phyloP scores from a whole-genome alignment of 176 grass and related monocot genomes.

The Elymus sibiricus region DNA sequence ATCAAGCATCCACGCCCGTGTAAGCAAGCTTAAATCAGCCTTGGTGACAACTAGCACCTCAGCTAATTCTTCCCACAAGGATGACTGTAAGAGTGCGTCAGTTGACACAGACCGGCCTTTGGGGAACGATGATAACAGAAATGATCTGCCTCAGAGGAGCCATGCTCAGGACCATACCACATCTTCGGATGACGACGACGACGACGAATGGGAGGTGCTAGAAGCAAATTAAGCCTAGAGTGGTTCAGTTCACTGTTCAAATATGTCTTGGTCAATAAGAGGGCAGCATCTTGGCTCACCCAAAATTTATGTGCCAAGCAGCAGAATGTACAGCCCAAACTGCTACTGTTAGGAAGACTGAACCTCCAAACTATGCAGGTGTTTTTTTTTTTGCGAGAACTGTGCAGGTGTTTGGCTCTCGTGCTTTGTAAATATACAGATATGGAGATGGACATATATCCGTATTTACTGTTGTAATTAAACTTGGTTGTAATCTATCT shows the following conservation, averaged over 20 bases:
- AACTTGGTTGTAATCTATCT: neutral
- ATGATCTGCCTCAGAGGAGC: constrained; percentile 7
- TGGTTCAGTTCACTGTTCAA: neutral
- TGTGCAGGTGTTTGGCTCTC: neutral
- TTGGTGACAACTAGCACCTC: constrained; percentile 8
- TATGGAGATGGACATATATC: neutral
- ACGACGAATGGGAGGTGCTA: constrained; percentile 59
- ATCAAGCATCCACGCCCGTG: constrained; percentile 34
- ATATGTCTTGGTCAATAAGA: neutral
- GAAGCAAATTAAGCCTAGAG: neutral
- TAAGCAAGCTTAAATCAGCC: constrained; percentile 11
- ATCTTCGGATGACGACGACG: constrained; percentile 27
- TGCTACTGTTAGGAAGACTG: neutral
- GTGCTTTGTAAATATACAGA: neutral
- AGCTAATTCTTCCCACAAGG: constrained; percentile 14
- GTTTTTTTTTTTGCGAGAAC: too few species aligned
- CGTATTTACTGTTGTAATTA: neutral
- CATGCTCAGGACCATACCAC: neutral
- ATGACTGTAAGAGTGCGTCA: constrained; percentile 24
- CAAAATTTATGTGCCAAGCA: neutral
- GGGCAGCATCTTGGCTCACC: neutral
- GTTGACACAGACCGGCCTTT: constrained; percentile 14
- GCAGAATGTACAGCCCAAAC: neutral
- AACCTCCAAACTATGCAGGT: neutral
- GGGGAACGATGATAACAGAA: neutral